Percentiles rank a stretch among this genome's conserved stretches.
Evolutionary conservation across 257 asterid genomes (phyloP).

Genomic region (Fraxinus anomala): DNA sequence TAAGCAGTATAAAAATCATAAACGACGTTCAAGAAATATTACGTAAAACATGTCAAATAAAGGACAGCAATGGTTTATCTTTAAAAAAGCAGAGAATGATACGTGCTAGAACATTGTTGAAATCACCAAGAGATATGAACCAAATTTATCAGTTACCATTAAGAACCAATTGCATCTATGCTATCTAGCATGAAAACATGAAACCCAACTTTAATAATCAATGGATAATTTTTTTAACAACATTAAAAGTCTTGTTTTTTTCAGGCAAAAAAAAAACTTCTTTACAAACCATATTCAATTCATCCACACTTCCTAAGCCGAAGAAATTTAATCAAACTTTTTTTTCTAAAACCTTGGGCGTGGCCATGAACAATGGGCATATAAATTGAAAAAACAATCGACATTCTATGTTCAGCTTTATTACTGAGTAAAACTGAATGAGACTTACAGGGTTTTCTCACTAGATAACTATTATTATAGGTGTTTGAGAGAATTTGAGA

Average conservation of each 20-base stretch:
- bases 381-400: not conserved
- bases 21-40: conserved; percentile 7
- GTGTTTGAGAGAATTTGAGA: not conserved
- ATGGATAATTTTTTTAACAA: too few relatives aligned
- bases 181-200: not conserved
- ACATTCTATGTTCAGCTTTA: not conserved
- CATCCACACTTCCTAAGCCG: not conserved
- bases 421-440: not conserved
- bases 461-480: not conserved
- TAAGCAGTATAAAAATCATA: conserved; percentile 6
- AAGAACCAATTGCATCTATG: not conserved
- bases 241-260: too few relatives aligned
- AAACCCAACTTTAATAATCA: not conserved
- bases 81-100: conserved; percentile 4
- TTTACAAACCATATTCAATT: not conserved
- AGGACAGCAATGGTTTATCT: conserved; percentile 1
- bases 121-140: not conserved
- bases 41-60: conserved; percentile 6
- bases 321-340: not conserved
- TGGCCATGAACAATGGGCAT: not conserved
- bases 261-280: not conserved
- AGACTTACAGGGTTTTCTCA: not conserved
- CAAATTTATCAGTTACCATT: not conserved
- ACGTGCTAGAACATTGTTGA: not conserved
- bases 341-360: too few relatives aligned